Percentiles rank a stretch among this genome's conserved stretches.
Conservation (phyloP, 371 early-diverging fungal genomes). For the Aphelidium insulamus region DNA sequence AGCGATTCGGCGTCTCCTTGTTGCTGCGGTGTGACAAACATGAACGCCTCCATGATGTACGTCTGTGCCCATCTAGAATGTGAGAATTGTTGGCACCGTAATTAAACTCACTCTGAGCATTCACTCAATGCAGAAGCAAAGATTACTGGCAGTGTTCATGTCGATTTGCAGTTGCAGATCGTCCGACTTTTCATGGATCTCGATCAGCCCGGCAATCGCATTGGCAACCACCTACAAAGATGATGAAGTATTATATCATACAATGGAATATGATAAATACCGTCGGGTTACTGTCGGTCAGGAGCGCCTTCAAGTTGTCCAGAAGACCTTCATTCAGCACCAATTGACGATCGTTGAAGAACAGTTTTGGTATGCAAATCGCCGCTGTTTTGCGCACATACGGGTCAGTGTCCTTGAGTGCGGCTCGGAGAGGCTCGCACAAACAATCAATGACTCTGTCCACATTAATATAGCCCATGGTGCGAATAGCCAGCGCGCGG, state of each 20-base stretch:
- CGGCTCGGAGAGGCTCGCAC: constrained; percentile 9
- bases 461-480: constrained; percentile 53
- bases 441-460: constrained; percentile 15
- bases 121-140: constrained; percentile 80
- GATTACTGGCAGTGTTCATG: constrained; percentile 45
- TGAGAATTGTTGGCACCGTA: not conserved
- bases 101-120: constrained; percentile 55
- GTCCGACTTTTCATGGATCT: constrained; percentile 62
- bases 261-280: constrained; percentile 5
- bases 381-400: constrained; percentile 40
- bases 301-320: constrained; percentile 8
- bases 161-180: constrained; percentile 40
- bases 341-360: constrained; percentile 7
- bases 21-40: constrained; percentile 38
- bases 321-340: constrained; percentile 13
- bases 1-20: constrained; percentile 58
- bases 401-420: constrained; percentile 43
- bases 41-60: constrained; percentile 67
- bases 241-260: not conserved
- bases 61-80: constrained; percentile 80
- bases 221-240: constrained; percentile 61
- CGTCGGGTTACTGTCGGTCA: constrained; percentile 18
- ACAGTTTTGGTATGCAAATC: constrained; percentile 21
- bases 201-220: constrained; percentile 66
- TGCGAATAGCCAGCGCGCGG: constrained; percentile 49